A percentile compares a stretch with the other conserved stretches of the same genome.
These are phyloP conservation scores for Huntiella decipiens DNA, from an alignment of 2,329 filamentous ascomycete species.

Conservation along the genomic window DNA sequence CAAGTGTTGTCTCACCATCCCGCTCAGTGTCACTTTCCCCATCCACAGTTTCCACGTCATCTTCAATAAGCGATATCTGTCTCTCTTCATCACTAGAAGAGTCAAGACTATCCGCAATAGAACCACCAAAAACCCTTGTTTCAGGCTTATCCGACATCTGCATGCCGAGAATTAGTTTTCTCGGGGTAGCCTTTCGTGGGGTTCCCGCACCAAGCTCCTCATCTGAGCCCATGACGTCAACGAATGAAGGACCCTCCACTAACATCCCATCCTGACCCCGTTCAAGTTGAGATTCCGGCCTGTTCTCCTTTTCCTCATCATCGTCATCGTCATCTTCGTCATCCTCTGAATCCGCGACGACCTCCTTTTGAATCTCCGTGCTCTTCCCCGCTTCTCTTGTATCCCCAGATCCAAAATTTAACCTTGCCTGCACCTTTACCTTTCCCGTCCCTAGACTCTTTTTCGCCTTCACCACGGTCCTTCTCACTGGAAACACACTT, in stretches of 20 bases:
- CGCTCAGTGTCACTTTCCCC: constrained; percentile 7
- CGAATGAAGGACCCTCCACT: too few species aligned
- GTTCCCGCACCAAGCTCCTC: neutral
- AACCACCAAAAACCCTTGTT: neutral
- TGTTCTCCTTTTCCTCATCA: neutral
- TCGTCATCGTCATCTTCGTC: constrained; percentile 11
- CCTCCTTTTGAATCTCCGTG: neutral
- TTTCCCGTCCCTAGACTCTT: too few species aligned
- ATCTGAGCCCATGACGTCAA: neutral
- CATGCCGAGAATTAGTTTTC: too few species aligned
- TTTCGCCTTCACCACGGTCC: too few species aligned
- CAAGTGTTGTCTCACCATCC: constrained; percentile 3
- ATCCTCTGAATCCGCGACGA: constrained; percentile 23
- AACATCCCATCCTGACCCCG: too few species aligned
- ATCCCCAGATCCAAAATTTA: too few species aligned
- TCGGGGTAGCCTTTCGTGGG: too few species aligned
- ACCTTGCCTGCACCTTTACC: too few species aligned
- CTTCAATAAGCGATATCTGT: neutral
- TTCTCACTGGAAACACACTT: too few species aligned
- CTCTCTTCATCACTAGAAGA: neutral
- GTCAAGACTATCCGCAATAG: neutral
- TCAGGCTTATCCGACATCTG: too few species aligned
- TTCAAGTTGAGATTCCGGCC: neutral
- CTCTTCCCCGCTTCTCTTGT: neutral
- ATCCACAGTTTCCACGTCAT: constrained; percentile 8